These are phyloP conservation scores for Coelastrella sp. DNA, from an alignment of 139 green algal species.

Conservation along the genomic window DNA sequence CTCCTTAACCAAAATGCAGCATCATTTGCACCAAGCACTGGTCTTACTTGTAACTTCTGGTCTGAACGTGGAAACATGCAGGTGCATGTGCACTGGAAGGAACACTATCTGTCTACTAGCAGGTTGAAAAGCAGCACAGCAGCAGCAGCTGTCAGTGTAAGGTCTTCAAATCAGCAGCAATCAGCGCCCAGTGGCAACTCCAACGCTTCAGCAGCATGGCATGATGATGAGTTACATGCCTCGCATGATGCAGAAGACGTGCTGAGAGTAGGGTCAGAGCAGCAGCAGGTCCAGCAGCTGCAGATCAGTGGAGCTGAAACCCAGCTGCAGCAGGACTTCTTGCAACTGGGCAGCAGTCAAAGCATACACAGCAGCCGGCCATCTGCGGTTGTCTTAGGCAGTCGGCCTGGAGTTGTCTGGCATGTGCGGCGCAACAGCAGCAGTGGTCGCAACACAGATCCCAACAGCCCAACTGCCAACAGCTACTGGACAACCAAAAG, in stretches of 20 bases:
- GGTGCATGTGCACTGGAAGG: neutral
- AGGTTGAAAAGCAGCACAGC: neutral
- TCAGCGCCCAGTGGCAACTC: neutral
- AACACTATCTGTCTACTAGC: neutral
- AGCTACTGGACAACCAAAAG: neutral
- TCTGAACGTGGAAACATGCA: neutral
- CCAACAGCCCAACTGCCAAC: neutral
- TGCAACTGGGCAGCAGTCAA: neutral
- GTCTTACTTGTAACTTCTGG: too few species aligned
- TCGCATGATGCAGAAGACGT: too few species aligned
- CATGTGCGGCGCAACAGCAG: slow-evolving; percentile 37
- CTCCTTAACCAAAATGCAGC: too few species aligned
- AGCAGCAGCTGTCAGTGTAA: neutral
- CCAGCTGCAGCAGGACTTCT: neutral
- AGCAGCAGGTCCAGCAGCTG: slow-evolving; percentile 9
- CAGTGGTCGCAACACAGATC: slow-evolving; percentile 4
- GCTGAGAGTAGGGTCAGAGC: neutral
- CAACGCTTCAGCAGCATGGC: too few species aligned
- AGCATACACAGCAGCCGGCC: neutral
- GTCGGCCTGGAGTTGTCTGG: neutral
- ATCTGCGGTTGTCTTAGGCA: neutral
- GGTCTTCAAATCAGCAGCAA: neutral
- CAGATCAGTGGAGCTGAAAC: neutral
- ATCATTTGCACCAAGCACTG: too few species aligned
- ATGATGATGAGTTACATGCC: too few species aligned